Conservation (phyloP, 2,329 filamentous ascomycete species). For the Neoarthrinium moseri region DNA sequence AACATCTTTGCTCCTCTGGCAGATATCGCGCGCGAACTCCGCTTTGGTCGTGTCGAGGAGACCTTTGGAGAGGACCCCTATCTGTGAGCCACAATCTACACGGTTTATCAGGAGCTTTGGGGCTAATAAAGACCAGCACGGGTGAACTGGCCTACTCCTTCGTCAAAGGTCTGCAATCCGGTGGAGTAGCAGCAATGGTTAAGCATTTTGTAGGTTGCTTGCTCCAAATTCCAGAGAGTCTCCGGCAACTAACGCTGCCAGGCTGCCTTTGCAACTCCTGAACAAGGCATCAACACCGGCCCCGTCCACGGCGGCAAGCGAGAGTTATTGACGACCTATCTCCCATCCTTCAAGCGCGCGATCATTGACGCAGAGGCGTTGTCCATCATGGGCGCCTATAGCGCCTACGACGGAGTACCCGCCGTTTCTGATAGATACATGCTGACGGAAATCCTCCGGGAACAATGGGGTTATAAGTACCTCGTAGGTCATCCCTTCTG, state of each 20-base stretch:
- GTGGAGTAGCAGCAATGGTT: slow-evolving; percentile 67
- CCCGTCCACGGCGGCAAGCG: slow-evolving; percentile 53
- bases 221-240: too few relatives aligned
- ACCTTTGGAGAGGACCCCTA: slow-evolving; percentile 69
- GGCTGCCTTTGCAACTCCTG: slow-evolving; percentile 64
- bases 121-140: slow-evolving; percentile 30
- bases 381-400: slow-evolving; percentile 73
- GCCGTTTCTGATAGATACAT: slow-evolving; percentile 64
- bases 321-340: slow-evolving; percentile 53
- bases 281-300: slow-evolving; percentile 71
- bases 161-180: slow-evolving; percentile 58
- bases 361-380: slow-evolving; percentile 69
- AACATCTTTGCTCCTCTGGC: slow-evolving; percentile 71
- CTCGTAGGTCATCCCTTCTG: slow-evolving; percentile 43
- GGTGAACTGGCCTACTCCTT: slow-evolving; percentile 66
- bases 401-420: slow-evolving; percentile 72
- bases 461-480: slow-evolving; percentile 73
- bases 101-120: too few relatives aligned
- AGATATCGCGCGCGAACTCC: slow-evolving; percentile 69
- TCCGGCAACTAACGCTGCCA: slow-evolving; percentile 13
- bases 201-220: slow-evolving; percentile 63
- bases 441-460: slow-evolving; percentile 66
- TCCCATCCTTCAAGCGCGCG: slow-evolving; percentile 64
- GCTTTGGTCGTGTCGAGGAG: slow-evolving; percentile 73
- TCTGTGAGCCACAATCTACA: slow-evolving; percentile 42